A percentile compares a stretch with the other conserved stretches of the same genome.
phyloP scores from a whole-genome alignment of 2,329 filamentous ascomycete species.

The Calonectria hongkongensis region DNA sequence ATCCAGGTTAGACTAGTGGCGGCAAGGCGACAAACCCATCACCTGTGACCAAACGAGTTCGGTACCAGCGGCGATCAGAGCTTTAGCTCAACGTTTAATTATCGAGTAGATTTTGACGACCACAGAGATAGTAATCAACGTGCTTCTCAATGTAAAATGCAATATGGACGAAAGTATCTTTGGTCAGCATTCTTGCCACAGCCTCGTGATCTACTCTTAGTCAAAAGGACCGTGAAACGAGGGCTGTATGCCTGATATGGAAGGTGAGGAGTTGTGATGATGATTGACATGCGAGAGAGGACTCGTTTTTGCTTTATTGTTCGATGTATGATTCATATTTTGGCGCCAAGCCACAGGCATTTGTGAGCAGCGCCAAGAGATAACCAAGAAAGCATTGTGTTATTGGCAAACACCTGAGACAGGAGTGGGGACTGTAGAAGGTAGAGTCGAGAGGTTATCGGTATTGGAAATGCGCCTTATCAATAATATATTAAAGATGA shows the following conservation, averaged over 20 bases:
- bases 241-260: constrained; percentile 26
- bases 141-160: background rate
- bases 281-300: constrained; percentile 1
- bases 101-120: background rate
- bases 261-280: constrained; percentile 17
- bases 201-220: background rate
- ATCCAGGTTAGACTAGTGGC: background rate
- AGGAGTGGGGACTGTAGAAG: background rate
- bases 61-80: background rate
- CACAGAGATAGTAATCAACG: background rate
- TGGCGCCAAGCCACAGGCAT: background rate
- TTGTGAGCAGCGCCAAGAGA: constrained; percentile 11
- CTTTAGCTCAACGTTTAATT: constrained; percentile 5
- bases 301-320: constrained; percentile 10
- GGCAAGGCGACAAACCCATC: background rate
- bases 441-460: background rate
- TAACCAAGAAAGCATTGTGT: background rate
- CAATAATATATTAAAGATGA: constrained; percentile 8
- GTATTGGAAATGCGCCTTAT: constrained; percentile 20
- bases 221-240: background rate
- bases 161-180: background rate
- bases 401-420: background rate
- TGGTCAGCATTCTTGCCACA: background rate
- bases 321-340: constrained; percentile 5
- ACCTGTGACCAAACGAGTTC: background rate